Evolutionary conservation across 129 eudicot species (phyloP).

Genomic region (Centrapalus pauciflorus): DNA sequence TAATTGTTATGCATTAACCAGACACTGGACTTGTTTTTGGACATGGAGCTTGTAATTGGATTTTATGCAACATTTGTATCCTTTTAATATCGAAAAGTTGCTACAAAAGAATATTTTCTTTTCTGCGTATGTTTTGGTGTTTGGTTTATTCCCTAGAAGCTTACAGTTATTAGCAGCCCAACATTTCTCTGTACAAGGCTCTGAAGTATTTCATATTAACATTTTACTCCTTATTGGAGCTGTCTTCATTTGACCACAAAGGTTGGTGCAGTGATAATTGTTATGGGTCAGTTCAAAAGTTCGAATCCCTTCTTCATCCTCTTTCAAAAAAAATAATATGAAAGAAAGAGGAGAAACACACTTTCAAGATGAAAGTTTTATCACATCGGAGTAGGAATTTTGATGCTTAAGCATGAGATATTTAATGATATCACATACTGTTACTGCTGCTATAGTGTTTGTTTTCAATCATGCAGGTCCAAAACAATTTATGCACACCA

Average conservation of each 20-base stretch:
- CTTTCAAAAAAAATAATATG: too few relatives aligned
- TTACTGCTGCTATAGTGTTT: conserved; percentile 7
- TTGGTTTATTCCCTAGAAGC: too few relatives aligned
- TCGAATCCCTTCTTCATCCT: background rate
- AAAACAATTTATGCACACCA: conserved; percentile 95
- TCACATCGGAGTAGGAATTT: background rate
- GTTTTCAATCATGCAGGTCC: conserved; percentile 55
- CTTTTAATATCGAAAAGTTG: background rate
- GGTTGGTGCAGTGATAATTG: background rate
- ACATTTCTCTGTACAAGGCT: too few relatives aligned
- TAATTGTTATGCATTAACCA: background rate
- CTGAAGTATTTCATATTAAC: background rate
- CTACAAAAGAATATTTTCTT: background rate
- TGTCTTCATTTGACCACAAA: background rate
- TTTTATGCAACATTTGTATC: background rate
- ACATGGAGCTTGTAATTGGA: background rate
- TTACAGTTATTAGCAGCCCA: too few relatives aligned
- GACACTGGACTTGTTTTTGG: background rate
- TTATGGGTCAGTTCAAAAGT: background rate
- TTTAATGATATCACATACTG: background rate
- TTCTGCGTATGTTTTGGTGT: too few relatives aligned
- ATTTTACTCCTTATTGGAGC: background rate
- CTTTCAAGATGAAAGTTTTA: too few relatives aligned
- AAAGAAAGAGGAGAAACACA: background rate
- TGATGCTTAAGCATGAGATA: background rate